Evolutionary conservation across 2,329 filamentous ascomycete species (phyloP).

Genomic region (Penicillium corylophilum): DNA sequence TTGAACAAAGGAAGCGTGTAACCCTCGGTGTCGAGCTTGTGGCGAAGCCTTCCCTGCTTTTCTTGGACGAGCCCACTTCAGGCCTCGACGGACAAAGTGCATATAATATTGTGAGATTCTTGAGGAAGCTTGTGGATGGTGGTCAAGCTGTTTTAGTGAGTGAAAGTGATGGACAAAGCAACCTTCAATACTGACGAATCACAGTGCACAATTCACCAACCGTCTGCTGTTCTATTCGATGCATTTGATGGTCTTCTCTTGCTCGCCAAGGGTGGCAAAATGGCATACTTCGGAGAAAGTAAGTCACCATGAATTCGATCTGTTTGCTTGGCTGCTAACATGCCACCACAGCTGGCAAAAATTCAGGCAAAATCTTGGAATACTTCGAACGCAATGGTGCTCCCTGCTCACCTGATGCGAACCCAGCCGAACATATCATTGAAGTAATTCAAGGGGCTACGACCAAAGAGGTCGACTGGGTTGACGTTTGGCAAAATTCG

Average conservation of each 20-base stretch:
- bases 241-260: slow-evolving; percentile 66
- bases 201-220: slow-evolving; percentile 65
- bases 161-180: background rate
- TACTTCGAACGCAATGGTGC: slow-evolving; percentile 58
- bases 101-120: slow-evolving; percentile 55
- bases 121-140: slow-evolving; percentile 64
- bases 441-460: slow-evolving; percentile 36
- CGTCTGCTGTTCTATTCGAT: slow-evolving; percentile 64
- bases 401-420: slow-evolving; percentile 52
- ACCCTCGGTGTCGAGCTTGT: slow-evolving; percentile 61
- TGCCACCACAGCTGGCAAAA: slow-evolving; percentile 27
- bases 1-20: slow-evolving; percentile 65
- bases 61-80: slow-evolving; percentile 61
- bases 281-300: slow-evolving; percentile 64
- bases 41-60: slow-evolving; percentile 60
- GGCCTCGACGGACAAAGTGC: slow-evolving; percentile 68
- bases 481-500: slow-evolving; percentile 33
- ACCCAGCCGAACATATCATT: slow-evolving; percentile 53
- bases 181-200: background rate
- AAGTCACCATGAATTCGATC: slow-evolving; percentile 6
- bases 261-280: slow-evolving; percentile 64
- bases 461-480: slow-evolving; percentile 29
- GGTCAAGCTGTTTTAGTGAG: slow-evolving; percentile 65
- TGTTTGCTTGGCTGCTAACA: background rate
- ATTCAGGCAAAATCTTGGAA: slow-evolving; percentile 41